phyloP scores from a whole-genome alignment of 1,284 basidiomycete genomes.

The Tremellales sp. region DNA sequence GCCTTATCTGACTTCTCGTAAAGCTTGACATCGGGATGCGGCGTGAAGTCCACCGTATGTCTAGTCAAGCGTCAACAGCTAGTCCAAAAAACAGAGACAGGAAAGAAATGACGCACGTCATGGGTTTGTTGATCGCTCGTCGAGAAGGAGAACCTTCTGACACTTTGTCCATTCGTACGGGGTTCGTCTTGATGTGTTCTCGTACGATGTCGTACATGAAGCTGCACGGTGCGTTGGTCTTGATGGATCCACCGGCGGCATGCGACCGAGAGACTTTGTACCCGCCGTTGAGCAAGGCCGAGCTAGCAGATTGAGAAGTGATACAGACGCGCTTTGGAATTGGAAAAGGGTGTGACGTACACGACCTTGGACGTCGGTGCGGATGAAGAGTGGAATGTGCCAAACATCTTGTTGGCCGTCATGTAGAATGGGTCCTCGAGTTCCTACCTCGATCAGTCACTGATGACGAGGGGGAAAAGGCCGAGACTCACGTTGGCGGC shows the following conservation, averaged over 20 bases:
- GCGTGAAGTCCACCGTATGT: conserved; percentile 65
- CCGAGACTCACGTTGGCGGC: conserved; percentile 67
- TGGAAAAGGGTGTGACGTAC: conserved; percentile 49
- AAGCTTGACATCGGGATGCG: conserved; percentile 63
- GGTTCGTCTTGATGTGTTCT: conserved; percentile 68
- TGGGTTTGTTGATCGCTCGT: conserved; percentile 61
- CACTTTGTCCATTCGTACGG: conserved; percentile 78
- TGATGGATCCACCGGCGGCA: conserved; percentile 80
- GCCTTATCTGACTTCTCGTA: conserved; percentile 55
- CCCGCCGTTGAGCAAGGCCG: conserved; percentile 81
- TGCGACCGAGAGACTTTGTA: conserved; percentile 85
- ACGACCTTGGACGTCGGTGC: conserved; percentile 63
- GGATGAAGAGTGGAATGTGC: conserved; percentile 50
- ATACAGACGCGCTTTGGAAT: no score
- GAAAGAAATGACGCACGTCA: conserved; percentile 53
- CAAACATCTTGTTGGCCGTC: conserved; percentile 74
- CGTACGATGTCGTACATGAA: conserved; percentile 80
- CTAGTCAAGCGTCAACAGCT: conserved; percentile 46
- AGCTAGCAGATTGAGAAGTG: conserved; percentile 52
- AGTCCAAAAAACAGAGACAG: not conserved
- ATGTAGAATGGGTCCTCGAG: conserved; percentile 83
- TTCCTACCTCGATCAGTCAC: conserved; percentile 56
- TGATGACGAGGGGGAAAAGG: not conserved
- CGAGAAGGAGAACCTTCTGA: conserved; percentile 65
- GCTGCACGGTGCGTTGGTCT: conserved; percentile 72